Evolutionary conservation across 140 eudicot genomes (phyloP).

Genomic region (Erigeron philadelphicus): DNA sequence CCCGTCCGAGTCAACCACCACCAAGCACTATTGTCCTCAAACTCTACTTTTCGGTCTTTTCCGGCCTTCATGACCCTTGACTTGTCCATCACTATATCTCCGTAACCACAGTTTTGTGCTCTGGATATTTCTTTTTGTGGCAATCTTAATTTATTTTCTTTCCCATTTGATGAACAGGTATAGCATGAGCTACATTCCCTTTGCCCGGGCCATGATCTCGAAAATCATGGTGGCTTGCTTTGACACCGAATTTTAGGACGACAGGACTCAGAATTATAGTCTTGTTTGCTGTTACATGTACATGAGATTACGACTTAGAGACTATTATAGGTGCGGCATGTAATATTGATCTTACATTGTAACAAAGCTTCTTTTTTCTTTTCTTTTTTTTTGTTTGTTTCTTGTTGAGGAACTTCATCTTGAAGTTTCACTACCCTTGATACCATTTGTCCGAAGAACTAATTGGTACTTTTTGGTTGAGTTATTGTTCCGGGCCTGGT

Average conservation of each 20-base stretch:
- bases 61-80: slow-evolving; percentile 25
- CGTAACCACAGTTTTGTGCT: not conserved
- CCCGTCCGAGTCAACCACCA: slow-evolving; percentile 33
- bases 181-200: slow-evolving; percentile 94
- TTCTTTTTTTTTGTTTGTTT: not conserved
- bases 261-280: slow-evolving; percentile 10
- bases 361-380: not conserved
- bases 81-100: slow-evolving; percentile 26
- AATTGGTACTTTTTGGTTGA: too few species aligned
- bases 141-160: slow-evolving; percentile 7
- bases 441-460: not conserved
- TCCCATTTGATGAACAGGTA: slow-evolving; percentile 53
- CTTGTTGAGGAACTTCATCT: not conserved
- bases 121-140: not conserved
- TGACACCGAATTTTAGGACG: slow-evolving; percentile 74
- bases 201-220: slow-evolving; percentile 88
- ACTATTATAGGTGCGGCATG: slow-evolving; percentile 2
- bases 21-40: slow-evolving; percentile 17
- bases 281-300: slow-evolving; percentile 25
- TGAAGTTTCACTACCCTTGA: not conserved
- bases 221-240: slow-evolving; percentile 77
- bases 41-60: slow-evolving; percentile 14
- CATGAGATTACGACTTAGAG: slow-evolving; percentile 24
- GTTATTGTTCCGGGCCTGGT: too few species aligned
- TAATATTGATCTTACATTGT: slow-evolving; percentile 15